These are phyloP conservation scores for Phialophora expanda DNA, from an alignment of 2,329 filamentous ascomycete species.

Conservation along the genomic window DNA sequence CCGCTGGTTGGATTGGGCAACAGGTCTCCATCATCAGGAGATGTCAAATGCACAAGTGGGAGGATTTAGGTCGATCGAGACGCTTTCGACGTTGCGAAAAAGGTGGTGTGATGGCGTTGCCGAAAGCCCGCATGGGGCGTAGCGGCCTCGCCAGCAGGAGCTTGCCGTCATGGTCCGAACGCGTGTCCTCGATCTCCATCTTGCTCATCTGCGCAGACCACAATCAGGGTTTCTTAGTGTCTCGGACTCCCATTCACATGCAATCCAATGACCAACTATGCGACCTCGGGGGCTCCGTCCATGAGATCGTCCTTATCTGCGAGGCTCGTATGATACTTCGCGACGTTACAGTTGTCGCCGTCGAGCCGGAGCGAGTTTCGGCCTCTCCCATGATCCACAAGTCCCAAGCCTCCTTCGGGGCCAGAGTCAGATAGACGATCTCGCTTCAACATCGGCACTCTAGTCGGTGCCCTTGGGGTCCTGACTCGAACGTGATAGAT, in stretches of 20 bases:
- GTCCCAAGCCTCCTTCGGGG: background rate
- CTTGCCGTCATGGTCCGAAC: background rate
- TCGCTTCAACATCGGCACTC: background rate
- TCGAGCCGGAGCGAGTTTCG: background rate
- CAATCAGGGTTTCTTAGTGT: background rate
- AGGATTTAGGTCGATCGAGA: background rate
- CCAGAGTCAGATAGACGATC: background rate
- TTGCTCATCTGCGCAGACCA: background rate
- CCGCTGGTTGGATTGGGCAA: slow-evolving; percentile 3
- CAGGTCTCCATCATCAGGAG: slow-evolving; percentile 8
- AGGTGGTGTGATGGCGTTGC: slow-evolving; percentile 1
- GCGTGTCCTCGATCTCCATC: background rate
- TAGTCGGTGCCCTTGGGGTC: background rate
- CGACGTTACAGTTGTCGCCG: background rate
- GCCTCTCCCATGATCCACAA: background rate
- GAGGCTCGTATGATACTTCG: background rate
- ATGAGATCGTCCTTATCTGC: background rate
- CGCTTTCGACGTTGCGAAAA: background rate
- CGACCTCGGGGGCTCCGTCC: background rate
- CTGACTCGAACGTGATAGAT: background rate
- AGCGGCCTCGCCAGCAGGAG: background rate
- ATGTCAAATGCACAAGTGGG: background rate
- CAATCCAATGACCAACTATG: background rate
- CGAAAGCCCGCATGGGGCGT: background rate
- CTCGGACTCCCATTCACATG: too few species aligned